These are phyloP conservation scores for Mollisia scopiformis DNA, from an alignment of 2,329 filamentous ascomycete genomes.

Conservation along the genomic window DNA sequence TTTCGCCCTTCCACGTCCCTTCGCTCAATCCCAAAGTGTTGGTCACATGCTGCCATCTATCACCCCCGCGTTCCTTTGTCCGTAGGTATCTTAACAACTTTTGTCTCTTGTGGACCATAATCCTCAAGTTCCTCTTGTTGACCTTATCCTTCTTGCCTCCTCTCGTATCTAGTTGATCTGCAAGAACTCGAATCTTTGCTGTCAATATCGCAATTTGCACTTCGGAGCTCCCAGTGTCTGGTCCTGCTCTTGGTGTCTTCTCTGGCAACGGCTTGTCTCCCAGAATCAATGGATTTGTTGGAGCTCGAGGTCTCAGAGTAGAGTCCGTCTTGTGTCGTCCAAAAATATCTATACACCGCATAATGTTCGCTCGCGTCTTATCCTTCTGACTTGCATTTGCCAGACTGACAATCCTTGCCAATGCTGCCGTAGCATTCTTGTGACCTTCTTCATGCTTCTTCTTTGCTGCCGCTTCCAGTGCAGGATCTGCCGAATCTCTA, in stretches of 20 bases:
- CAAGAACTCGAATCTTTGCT: slow-evolving; percentile 84
- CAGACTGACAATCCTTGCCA: slow-evolving; percentile 78
- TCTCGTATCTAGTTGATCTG: slow-evolving; percentile 68
- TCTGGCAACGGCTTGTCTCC: slow-evolving; percentile 26
- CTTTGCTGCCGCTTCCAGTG: slow-evolving; percentile 37
- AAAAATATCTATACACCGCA: slow-evolving; percentile 83
- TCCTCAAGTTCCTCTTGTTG: slow-evolving; percentile 86
- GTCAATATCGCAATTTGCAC: slow-evolving; percentile 98
- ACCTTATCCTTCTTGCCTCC: slow-evolving; percentile 83
- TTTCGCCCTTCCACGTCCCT: slow-evolving; percentile 89
- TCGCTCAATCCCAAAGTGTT: slow-evolving; percentile 83
- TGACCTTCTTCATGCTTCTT: slow-evolving; percentile 58
- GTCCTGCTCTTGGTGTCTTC: slow-evolving; percentile 73
- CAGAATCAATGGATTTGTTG: slow-evolving; percentile 22
- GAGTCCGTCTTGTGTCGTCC: slow-evolving; percentile 88
- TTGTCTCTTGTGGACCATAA: slow-evolving; percentile 87
- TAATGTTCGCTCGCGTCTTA: slow-evolving; percentile 78
- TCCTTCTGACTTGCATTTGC: slow-evolving; percentile 79
- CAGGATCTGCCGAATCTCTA: slow-evolving; percentile 45
- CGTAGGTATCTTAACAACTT: slow-evolving; percentile 87
- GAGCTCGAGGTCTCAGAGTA: slow-evolving; percentile 53
- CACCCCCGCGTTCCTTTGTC: slow-evolving; percentile 86
- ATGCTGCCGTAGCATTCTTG: slow-evolving; percentile 70
- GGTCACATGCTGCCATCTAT: slow-evolving; percentile 86
- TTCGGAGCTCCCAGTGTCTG: slow-evolving; percentile 92